These are phyloP conservation scores for Coelastrella sp. DNA, from an alignment of 139 green algal species.

Conservation along the genomic window DNA sequence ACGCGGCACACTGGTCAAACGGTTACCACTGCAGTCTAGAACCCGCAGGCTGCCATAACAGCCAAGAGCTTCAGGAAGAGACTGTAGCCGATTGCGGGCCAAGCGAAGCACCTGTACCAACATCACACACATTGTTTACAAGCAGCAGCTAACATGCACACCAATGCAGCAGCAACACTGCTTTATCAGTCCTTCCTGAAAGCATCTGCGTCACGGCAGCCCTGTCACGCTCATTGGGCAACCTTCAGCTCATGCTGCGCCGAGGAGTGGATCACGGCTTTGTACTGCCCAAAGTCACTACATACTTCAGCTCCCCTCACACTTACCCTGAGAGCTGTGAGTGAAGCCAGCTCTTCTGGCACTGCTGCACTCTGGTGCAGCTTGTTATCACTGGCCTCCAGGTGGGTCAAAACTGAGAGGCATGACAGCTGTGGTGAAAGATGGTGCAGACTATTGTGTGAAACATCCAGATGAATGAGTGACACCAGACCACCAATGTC, in stretches of 20 bases:
- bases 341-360: constrained; percentile 34
- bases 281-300: too few relatives aligned
- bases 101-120: constrained; percentile 39
- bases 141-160: too few relatives aligned
- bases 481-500: constrained; percentile 23
- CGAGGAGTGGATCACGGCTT: too few relatives aligned
- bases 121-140: too few relatives aligned
- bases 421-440: constrained; percentile 27
- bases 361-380: constrained; percentile 48
- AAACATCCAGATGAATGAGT: constrained; percentile 48
- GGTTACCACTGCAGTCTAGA: constrained; percentile 46
- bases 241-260: too few relatives aligned
- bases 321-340: constrained; percentile 26
- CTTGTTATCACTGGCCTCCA: constrained; percentile 49
- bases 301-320: not conserved
- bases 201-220: too few relatives aligned
- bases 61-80: constrained; percentile 44
- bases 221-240: too few relatives aligned
- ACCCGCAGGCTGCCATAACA: constrained; percentile 7
- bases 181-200: too few relatives aligned
- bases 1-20: constrained; percentile 29
- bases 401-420: constrained; percentile 19
- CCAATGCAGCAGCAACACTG: too few relatives aligned
- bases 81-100: constrained; percentile 47
- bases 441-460: constrained; percentile 44